These are phyloP conservation scores for Coccomyxa sp. DNA, from an alignment of 139 green algal genomes.

Conservation along the genomic window DNA sequence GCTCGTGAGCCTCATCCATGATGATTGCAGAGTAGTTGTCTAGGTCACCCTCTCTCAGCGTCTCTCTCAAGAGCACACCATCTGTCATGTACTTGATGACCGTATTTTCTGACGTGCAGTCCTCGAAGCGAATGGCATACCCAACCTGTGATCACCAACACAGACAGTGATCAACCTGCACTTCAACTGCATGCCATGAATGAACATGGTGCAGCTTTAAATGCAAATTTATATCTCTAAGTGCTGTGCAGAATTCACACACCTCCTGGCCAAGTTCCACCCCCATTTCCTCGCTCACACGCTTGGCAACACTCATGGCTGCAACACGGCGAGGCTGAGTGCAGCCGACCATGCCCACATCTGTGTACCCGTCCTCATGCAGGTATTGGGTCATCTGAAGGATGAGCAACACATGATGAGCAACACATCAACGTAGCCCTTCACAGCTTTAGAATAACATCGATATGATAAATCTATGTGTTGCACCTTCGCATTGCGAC, in stretches of 20 bases:
- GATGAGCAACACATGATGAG: too few species aligned
- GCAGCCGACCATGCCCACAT: slow-evolving; percentile 85
- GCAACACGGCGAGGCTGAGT: slow-evolving; percentile 95
- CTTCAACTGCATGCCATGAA: neutral
- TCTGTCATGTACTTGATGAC: slow-evolving; percentile 95
- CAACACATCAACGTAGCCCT: too few species aligned
- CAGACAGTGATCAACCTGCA: neutral
- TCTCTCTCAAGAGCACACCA: slow-evolving; percentile 93
- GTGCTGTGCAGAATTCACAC: neutral
- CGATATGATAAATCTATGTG: too few species aligned
- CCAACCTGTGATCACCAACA: slow-evolving; percentile 52
- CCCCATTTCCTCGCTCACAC: slow-evolving; percentile 87
- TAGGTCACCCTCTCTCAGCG: slow-evolving; percentile 78
- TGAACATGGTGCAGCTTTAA: neutral
- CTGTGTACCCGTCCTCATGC: slow-evolving; percentile 85
- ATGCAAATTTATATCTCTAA: neutral
- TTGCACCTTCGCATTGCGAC: neutral
- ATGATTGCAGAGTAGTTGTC: slow-evolving; percentile 75
- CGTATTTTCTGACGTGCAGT: slow-evolving; percentile 80
- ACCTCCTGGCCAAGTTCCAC: slow-evolving; percentile 70
- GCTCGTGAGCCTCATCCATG: slow-evolving; percentile 93
- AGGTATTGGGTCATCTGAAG: slow-evolving; percentile 80
- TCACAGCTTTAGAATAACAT: neutral
- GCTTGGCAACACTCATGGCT: slow-evolving; percentile 96
- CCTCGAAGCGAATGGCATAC: slow-evolving; percentile 98